phyloP scores from a whole-genome alignment of 169 alveolate species.

The Cryptosporidium sp. region DNA sequence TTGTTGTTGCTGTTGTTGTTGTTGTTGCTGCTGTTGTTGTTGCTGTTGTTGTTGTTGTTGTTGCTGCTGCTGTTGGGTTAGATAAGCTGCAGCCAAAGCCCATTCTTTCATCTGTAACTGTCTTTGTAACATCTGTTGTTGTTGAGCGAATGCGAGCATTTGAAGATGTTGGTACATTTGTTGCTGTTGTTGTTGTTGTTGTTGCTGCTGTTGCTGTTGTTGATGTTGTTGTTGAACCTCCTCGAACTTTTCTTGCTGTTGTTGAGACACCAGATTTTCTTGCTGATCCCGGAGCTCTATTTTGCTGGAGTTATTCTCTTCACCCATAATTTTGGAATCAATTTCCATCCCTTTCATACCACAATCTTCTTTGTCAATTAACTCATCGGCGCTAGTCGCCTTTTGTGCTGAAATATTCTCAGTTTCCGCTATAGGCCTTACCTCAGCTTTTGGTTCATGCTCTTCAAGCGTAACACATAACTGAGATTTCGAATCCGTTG shows the following conservation, averaged over 20 bases:
- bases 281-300: background rate
- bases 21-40: background rate
- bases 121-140: conserved; percentile 53
- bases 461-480: background rate
- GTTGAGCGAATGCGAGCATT: conserved; percentile 49
- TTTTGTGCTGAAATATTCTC: background rate
- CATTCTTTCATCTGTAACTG: conserved; percentile 67
- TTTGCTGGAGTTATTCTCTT: background rate
- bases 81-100: conserved; percentile 36
- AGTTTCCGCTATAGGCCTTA: background rate
- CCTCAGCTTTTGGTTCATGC: background rate
- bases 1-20: too few species aligned
- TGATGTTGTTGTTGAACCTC: background rate
- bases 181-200: conserved; percentile 13
- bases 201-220: background rate
- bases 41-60: conserved; percentile 53
- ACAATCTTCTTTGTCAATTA: background rate
- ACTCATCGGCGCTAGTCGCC: background rate
- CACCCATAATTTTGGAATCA: background rate
- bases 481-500: background rate
- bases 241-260: background rate
- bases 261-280: background rate
- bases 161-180: conserved; percentile 40
- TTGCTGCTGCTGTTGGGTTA: conserved; percentile 35
- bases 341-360: background rate